phyloP scores from a whole-genome alignment of 257 asterid species.

The Solanum paucissectum region DNA sequence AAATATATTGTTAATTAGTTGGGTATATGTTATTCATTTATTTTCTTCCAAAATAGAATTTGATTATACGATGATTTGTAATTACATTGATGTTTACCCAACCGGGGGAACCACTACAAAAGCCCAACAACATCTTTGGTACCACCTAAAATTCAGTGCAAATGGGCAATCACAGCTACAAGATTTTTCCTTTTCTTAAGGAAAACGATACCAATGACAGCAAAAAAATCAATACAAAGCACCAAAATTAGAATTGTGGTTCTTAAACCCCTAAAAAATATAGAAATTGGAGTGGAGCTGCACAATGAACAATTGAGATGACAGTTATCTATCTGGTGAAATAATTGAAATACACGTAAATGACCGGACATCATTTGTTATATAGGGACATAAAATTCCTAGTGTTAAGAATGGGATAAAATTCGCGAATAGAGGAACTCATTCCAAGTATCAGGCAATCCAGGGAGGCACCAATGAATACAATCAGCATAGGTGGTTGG shows the following conservation, averaged over 20 bases:
- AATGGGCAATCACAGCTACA: background rate
- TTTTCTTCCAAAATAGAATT: background rate
- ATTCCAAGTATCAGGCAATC: conserved; percentile 74
- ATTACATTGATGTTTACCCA: background rate
- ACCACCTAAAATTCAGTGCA: background rate
- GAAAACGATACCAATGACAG: background rate
- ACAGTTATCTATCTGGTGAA: background rate
- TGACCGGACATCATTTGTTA: background rate
- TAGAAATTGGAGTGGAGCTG: background rate
- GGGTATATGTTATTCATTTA: background rate
- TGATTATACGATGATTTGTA: background rate
- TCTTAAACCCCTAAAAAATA: background rate
- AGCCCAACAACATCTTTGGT: background rate
- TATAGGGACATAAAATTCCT: background rate
- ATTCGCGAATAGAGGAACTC: conserved; percentile 38
- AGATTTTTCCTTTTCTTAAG: background rate
- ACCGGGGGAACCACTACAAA: background rate
- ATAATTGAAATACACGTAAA: background rate
- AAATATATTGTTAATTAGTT: background rate
- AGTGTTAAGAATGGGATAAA: conserved; percentile 19
- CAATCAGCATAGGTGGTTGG: conserved; percentile 59
- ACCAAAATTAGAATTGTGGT: background rate
- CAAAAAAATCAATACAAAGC: background rate
- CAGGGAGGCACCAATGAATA: conserved; percentile 86
- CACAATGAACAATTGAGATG: background rate